Evolutionary conservation across 805 yeast genomes (phyloP).

Genomic region (Candida orba): DNA sequence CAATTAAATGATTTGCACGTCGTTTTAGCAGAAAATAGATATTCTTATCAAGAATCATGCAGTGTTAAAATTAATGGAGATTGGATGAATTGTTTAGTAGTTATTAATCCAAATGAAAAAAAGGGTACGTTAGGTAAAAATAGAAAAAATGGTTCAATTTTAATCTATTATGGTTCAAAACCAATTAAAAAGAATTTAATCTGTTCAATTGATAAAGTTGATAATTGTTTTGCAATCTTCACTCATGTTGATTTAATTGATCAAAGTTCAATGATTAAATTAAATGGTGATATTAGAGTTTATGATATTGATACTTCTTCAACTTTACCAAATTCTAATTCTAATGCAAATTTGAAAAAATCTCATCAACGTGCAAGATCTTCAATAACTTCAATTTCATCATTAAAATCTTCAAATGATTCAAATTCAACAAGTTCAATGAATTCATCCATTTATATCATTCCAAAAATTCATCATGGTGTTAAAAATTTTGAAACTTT

Average conservation of each 20-base stretch:
- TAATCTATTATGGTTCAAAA: slow-evolving; percentile 42
- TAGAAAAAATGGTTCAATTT: slow-evolving; percentile 42
- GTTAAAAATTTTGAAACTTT: slow-evolving; percentile 67
- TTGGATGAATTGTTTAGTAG: slow-evolving; percentile 52
- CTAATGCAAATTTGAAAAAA: neutral
- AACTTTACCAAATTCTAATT: slow-evolving; percentile 4
- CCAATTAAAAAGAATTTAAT: slow-evolving; percentile 44
- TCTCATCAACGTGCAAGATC: neutral
- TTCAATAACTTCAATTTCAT: too few species aligned
- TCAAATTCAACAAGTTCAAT: neutral
- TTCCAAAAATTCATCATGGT: slow-evolving; percentile 69
- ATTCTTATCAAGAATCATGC: slow-evolving; percentile 52
- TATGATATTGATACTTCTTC: slow-evolving; percentile 14
- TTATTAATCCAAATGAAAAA: slow-evolving; percentile 37
- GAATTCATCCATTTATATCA: slow-evolving; percentile 36
- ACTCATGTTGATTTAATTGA: slow-evolving; percentile 54
- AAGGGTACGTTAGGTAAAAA: neutral
- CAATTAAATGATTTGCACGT: slow-evolving; percentile 52
- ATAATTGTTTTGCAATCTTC: slow-evolving; percentile 46
- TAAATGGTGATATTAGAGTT: slow-evolving; percentile 47
- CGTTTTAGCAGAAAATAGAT: slow-evolving; percentile 42
- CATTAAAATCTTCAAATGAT: neutral
- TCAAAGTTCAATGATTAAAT: slow-evolving; percentile 45
- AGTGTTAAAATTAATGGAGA: slow-evolving; percentile 48
- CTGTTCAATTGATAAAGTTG: slow-evolving; percentile 38